phyloP scores from a whole-genome alignment of 176 grass and related monocot genomes.

The Carex pumila region DNA sequence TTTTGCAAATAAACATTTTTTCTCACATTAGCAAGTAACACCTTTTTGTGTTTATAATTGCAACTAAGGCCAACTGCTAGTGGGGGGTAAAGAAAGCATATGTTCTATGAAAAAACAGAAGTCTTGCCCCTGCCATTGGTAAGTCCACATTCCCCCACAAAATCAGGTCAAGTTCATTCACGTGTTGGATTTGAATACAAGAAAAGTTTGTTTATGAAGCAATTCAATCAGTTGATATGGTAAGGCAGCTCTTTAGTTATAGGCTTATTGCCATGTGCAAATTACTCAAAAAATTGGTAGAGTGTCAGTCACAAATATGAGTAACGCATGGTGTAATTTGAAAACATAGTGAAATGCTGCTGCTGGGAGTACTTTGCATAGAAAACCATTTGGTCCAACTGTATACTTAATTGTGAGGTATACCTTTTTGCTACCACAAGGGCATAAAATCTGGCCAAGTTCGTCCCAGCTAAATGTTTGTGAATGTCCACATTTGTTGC shows the following conservation, averaged over 20 bases:
- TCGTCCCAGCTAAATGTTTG: constrained; percentile 78
- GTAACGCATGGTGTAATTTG: neutral
- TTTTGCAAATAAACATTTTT: neutral
- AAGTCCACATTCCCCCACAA: neutral
- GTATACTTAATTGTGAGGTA: constrained; percentile 18
- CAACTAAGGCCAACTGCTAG: neutral
- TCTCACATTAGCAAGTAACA: neutral
- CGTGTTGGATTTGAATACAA: neutral
- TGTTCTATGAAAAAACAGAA: neutral
- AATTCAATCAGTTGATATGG: neutral
- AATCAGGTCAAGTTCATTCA: neutral
- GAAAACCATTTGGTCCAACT: neutral
- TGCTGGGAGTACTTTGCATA: neutral
- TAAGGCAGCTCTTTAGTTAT: neutral
- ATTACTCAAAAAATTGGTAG: neutral
- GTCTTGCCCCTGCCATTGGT: neutral
- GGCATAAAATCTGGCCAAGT: constrained; percentile 66
- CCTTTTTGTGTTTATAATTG: constrained; percentile 4
- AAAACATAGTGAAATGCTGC: neutral
- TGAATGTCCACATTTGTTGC: constrained; percentile 72
- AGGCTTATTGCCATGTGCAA: neutral
- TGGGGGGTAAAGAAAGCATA: neutral
- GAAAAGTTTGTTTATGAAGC: neutral
- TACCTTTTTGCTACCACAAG: constrained; percentile 60
- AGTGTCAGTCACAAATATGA: neutral